A percentile compares a stretch with the other conserved stretches of the same genome.
Evolutionary conservation across 2,329 filamentous ascomycete genomes (phyloP).

Genomic region (Monosporascus cannonballus): DNA sequence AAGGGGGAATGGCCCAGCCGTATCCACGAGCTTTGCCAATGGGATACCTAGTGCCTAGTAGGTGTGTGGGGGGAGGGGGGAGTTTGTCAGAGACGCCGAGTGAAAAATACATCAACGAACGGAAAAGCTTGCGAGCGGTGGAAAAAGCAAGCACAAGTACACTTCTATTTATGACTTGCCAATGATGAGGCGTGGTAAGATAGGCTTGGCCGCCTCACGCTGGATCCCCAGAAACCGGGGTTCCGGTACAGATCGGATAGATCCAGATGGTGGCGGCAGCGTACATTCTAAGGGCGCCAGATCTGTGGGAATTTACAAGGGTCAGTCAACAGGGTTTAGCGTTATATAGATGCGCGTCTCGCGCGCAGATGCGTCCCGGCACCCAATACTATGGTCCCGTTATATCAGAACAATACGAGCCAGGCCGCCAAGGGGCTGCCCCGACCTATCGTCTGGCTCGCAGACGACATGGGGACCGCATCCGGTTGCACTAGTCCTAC

Average conservation of each 20-base stretch:
- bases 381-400: not conserved
- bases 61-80: too few relatives aligned
- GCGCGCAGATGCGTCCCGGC: not conserved
- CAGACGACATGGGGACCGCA: not conserved
- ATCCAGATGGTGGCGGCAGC: not conserved
- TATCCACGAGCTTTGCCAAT: not conserved
- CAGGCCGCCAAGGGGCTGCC: not conserved
- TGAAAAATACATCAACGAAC: not conserved
- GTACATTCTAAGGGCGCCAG: not conserved
- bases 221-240: not conserved
- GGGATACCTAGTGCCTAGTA: too few relatives aligned
- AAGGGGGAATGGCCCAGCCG: not conserved
- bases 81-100: too few relatives aligned
- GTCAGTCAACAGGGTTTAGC: not conserved
- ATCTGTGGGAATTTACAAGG: not conserved
- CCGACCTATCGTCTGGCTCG: not conserved
- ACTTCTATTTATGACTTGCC: conserved; percentile 9
- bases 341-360: not conserved
- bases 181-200: not conserved
- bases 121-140: conserved; percentile 5
- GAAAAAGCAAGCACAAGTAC: conserved; percentile 10
- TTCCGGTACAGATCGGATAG: not conserved
- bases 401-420: not conserved
- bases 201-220: not conserved
- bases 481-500: not conserved